Base-by-base conservation (phyloP, 495 filamentous ascomycete species). In the Aspergillus cristatus region DNA sequence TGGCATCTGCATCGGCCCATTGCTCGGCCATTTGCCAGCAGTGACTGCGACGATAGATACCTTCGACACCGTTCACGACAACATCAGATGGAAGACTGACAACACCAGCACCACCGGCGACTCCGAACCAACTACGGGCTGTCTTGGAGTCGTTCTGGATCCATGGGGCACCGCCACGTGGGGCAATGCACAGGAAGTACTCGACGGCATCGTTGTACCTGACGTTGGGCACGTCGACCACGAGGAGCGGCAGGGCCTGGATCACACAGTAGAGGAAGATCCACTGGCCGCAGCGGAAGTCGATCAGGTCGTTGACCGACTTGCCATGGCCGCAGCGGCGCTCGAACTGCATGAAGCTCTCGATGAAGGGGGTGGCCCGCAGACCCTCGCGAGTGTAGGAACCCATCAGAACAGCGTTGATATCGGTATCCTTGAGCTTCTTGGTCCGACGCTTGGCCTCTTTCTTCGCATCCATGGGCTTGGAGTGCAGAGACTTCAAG, bases 171-270 rank as follows among this genome's bases (percentile, higher is more conserved):
- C 80, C 79, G 14, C 84, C 83, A 47, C 83, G 80, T 0, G 89
- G 81, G 7, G 86, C 81, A 54, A 94, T 76, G 60, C 89, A 97
- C n/a, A 97, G 74, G 68, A 96, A 97, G 63, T 97, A 94, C 57
- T 96, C 93, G 8, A 94, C 87, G 3, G 79, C 81, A 18, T 94
- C 78, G 0, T 74, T 82, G 46, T 71, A 90, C 40, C 73, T 72
- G 28, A 94, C 59, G 8, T 76, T 83, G 2, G 84, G 84, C 3
- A 86, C 88, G 62, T 97, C 93, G 17, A 93, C 74, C 1, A 93
- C 83, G 3, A 95, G 67, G 70, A 95, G 76, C 1, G 93, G 93
- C 11, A 97, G 75, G 1, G 86, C 80, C 58, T 98, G 89, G 10
- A 97, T 68, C 11, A 94, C 76, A 16, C 81, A 83, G 56, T 98